Evolutionary conservation across 805 yeast genomes (phyloP).

Genomic region (Zygoascus tannicola): DNA sequence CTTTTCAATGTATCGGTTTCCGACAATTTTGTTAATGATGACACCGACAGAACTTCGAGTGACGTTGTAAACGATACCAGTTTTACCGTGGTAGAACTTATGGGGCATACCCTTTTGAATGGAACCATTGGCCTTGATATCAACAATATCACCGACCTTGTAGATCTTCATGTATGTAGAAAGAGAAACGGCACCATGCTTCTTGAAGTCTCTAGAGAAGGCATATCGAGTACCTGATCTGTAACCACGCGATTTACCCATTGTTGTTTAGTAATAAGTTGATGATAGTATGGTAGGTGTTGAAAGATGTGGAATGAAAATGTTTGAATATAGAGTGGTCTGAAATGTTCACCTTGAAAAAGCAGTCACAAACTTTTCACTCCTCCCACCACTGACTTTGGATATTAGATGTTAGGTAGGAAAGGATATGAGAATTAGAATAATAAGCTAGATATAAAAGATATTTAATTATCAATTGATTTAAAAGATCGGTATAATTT

Average conservation of each 20-base stretch:
- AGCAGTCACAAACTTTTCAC: slow-evolving; percentile 6
- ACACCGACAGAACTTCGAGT: slow-evolving; percentile 99
- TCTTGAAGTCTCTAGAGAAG: slow-evolving; percentile 99
- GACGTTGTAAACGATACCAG: slow-evolving; percentile 98
- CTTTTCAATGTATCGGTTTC: slow-evolving; percentile 98
- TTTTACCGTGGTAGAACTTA: slow-evolving; percentile 99
- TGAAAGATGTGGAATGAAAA: slow-evolving; percentile 1
- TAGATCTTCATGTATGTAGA: slow-evolving; percentile 95
- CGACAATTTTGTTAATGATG: slow-evolving; percentile 95
- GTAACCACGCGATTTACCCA: slow-evolving; percentile 82
- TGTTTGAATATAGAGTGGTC: slow-evolving; percentile 1
- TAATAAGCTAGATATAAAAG: too few species aligned
- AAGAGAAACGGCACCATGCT: slow-evolving; percentile 89
- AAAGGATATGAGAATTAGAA: too few species aligned
- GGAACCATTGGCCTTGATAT: slow-evolving; percentile 98
- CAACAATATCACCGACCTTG: slow-evolving; percentile 99
- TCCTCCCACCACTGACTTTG: too few species aligned
- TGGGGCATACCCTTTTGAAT: slow-evolving; percentile 99
- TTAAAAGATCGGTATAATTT: too few species aligned
- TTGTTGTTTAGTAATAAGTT: slow-evolving; percentile 23
- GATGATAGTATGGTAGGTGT: slow-evolving; percentile 4
- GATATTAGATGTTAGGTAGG: too few species aligned
- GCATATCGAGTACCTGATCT: slow-evolving; percentile 99
- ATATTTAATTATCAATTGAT: too few species aligned
- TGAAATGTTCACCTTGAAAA: slow-evolving; percentile 2